Conservation (phyloP, 169 alveolate genomes). For the Plasmodium vivax region DNA sequence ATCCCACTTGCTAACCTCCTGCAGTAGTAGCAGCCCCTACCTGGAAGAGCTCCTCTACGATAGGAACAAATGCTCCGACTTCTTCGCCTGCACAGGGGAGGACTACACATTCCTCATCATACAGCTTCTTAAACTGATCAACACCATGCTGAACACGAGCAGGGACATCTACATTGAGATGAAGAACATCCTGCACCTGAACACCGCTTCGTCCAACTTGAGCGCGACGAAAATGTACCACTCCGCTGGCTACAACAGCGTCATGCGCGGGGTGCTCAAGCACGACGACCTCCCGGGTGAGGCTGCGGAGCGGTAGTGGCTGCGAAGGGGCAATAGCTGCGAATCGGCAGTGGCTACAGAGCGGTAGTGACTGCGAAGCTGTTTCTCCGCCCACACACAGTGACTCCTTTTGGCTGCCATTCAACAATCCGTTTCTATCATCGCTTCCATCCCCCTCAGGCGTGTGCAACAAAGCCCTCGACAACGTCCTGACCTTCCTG, state of each 20-base stretch:
- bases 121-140: constrained; percentile 38
- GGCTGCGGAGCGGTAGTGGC: neutral
- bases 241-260: constrained; percentile 41
- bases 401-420: neutral
- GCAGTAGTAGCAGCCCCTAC: neutral
- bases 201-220: constrained; percentile 22
- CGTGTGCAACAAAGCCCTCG: constrained; percentile 34
- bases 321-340: neutral
- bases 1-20: constrained; percentile 6
- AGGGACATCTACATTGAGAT: constrained; percentile 59
- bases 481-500: constrained; percentile 13
- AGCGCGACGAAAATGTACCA: constrained; percentile 47
- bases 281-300: constrained; percentile 32
- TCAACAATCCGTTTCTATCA: neutral
- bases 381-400: neutral
- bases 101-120: constrained; percentile 11
- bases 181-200: constrained; percentile 49
- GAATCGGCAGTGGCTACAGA: neutral
- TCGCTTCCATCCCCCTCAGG: neutral
- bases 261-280: constrained; percentile 11
- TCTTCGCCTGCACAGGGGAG: constrained; percentile 30
- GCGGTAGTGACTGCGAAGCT: neutral
- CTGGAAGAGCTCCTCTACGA: constrained; percentile 21
- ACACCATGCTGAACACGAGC: constrained; percentile 55
- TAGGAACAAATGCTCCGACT: constrained; percentile 5